Percentiles rank a stretch among this genome's conserved stretches.
Evolutionary conservation across 805 yeast genomes (phyloP).

Genomic region (Phaffomyces thermotolerans): DNA sequence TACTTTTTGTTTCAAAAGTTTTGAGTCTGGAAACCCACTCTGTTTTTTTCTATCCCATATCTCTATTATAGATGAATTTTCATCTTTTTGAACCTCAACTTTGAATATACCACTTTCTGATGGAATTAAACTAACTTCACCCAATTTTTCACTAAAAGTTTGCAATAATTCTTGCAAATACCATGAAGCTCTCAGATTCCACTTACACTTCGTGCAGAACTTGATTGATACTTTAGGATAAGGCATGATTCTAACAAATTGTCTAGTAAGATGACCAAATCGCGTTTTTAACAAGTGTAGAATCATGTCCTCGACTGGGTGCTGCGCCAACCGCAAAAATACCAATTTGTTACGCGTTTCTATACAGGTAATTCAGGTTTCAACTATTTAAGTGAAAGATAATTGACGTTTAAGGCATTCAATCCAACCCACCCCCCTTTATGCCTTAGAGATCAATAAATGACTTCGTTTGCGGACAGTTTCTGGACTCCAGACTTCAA

Average conservation of each 20-base stretch:
- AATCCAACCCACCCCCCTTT: no score
- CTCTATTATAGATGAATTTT: constrained; percentile 24
- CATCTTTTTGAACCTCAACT: constrained; percentile 40
- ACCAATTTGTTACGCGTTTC: background rate
- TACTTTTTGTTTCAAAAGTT: constrained; percentile 61
- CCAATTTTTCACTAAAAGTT: constrained; percentile 57
- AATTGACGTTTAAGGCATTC: no score
- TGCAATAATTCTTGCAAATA: constrained; percentile 78
- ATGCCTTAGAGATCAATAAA: constrained; percentile 4
- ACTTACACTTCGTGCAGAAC: constrained; percentile 78
- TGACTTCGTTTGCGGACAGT: constrained; percentile 61
- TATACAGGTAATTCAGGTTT: no score
- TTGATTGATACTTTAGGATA: constrained; percentile 62
- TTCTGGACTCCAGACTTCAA: constrained; percentile 70
- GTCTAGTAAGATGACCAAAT: background rate
- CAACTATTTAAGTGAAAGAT: no score
- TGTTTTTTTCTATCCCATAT: constrained; percentile 56
- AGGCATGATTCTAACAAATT: background rate
- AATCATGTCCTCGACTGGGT: no score
- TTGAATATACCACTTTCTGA: constrained; percentile 50
- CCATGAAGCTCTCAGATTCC: constrained; percentile 89
- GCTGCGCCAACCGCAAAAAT: background rate
- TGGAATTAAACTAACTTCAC: constrained; percentile 48
- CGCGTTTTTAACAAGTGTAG: no score
- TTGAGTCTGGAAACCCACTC: constrained; percentile 86